phyloP scores from a whole-genome alignment of 2,329 filamentous ascomycete species.

The Talaromyces rugulosus region DNA sequence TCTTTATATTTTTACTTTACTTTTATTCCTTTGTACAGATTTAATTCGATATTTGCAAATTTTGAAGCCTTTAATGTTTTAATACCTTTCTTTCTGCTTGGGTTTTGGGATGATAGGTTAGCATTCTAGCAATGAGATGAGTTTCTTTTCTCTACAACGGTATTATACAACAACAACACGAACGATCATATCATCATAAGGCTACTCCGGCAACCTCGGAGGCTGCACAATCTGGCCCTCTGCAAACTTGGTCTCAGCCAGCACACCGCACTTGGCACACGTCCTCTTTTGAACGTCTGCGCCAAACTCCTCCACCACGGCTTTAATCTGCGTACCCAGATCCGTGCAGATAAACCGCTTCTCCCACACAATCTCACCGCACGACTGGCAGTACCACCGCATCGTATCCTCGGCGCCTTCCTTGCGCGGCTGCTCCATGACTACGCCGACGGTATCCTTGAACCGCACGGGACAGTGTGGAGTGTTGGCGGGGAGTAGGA shows the following conservation, averaged over 20 bases:
- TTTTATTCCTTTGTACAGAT: conserved; percentile 7
- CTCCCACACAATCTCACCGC: conserved; percentile 70
- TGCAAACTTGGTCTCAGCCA: conserved; percentile 57
- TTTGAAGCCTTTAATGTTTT: neutral
- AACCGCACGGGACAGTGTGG: conserved; percentile 95
- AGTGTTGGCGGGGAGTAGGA: conserved; percentile 87
- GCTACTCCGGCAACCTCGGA: conserved; percentile 31
- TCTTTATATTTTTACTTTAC: conserved; percentile 6
- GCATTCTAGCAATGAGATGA: neutral
- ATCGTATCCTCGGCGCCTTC: conserved; percentile 67
- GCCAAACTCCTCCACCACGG: conserved; percentile 78
- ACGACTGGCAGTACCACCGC: conserved; percentile 66
- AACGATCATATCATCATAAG: neutral
- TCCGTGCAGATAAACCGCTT: conserved; percentile 83
- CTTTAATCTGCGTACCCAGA: conserved; percentile 90
- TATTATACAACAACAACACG: neutral
- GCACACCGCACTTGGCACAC: conserved; percentile 69
- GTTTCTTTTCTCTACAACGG: neutral
- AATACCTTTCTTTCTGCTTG: neutral
- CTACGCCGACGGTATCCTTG: conserved; percentile 86
- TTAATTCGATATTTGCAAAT: neutral
- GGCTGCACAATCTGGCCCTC: conserved; percentile 43
- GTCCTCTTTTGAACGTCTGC: conserved; percentile 64
- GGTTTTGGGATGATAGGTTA: neutral
- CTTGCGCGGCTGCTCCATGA: conserved; percentile 80